phyloP scores from a whole-genome alignment of 1,284 basidiomycete species.

The Ganoderma lingzhi region DNA sequence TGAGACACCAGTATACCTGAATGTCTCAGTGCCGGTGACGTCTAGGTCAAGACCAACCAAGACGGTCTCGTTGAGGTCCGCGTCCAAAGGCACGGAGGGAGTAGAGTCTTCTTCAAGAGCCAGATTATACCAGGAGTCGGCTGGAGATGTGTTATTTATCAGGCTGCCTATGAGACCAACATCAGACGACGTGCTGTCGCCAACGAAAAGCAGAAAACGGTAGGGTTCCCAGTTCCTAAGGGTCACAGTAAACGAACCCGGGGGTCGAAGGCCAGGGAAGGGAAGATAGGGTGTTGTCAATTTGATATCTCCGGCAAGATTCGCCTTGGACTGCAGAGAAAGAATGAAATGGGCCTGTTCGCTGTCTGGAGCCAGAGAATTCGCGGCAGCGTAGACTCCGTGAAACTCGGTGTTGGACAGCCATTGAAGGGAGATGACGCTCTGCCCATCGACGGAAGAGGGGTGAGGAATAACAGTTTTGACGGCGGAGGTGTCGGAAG shows the following conservation, averaged over 20 bases:
- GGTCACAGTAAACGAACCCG: constrained; percentile 61
- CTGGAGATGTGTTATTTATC: constrained; percentile 37
- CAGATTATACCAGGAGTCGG: constrained; percentile 72
- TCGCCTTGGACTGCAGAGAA: constrained; percentile 65
- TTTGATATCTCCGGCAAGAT: constrained; percentile 56
- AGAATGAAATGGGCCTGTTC: constrained; percentile 70
- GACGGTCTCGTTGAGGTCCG: constrained; percentile 75
- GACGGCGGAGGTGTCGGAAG: constrained; percentile 59
- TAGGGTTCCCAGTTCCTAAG: constrained; percentile 74
- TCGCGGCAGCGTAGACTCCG: constrained; percentile 67
- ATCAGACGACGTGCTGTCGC: constrained; percentile 79
- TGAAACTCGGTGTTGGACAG: constrained; percentile 79
- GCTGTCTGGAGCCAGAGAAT: constrained; percentile 49
- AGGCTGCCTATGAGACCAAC: constrained; percentile 73
- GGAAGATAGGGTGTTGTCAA: constrained; percentile 62
- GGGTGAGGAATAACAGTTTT: constrained; percentile 70
- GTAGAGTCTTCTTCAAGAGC: constrained; percentile 80
- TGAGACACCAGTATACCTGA: constrained; percentile 48
- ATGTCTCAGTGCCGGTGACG: constrained; percentile 61
- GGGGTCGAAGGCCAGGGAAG: constrained; percentile 58
- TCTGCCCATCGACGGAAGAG: constrained; percentile 55
- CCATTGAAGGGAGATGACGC: constrained; percentile 71
- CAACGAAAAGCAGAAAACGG: constrained; percentile 71
- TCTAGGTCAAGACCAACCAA: constrained; percentile 77
- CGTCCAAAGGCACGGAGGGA: constrained; percentile 73